Conservation (phyloP, 148 eudicot species). For the Talinum fruticosum region DNA sequence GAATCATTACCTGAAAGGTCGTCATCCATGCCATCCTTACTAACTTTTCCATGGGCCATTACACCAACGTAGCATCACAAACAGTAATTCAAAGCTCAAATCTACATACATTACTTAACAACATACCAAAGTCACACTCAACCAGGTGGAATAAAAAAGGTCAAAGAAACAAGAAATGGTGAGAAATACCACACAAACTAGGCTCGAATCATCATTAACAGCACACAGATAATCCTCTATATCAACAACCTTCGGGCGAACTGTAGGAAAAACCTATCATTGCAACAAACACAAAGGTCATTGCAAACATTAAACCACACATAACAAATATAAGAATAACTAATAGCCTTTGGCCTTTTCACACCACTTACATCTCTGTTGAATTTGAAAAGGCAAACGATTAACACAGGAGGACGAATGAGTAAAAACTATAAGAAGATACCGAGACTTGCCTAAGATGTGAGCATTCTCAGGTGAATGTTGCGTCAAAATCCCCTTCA, state of each 20-base stretch:
- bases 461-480: constrained; percentile 28
- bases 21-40: constrained; percentile 13
- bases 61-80: constrained; percentile 17
- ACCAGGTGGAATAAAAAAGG: background rate
- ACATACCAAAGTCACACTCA: background rate
- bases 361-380: background rate
- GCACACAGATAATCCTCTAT: constrained; percentile 30
- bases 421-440: background rate
- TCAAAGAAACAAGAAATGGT: background rate
- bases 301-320: background rate
- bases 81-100: background rate
- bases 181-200: constrained; percentile 30
- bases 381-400: background rate
- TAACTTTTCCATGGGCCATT: constrained; percentile 16
- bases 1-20: background rate
- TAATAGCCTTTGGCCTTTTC: background rate
- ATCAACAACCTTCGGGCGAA: constrained; percentile 31
- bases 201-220: constrained; percentile 23
- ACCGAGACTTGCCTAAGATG: constrained; percentile 18
- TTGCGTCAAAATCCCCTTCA: constrained; percentile 23
- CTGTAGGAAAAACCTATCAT: constrained; percentile 26
- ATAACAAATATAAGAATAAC: background rate
- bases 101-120: background rate
- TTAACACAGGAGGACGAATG: background rate
- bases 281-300: background rate